Percentiles rank a stretch among this genome's conserved stretches.
These are phyloP conservation scores for Cyclaneusma minus DNA, from an alignment of 2,329 filamentous ascomycete species.

Conservation along the genomic window DNA sequence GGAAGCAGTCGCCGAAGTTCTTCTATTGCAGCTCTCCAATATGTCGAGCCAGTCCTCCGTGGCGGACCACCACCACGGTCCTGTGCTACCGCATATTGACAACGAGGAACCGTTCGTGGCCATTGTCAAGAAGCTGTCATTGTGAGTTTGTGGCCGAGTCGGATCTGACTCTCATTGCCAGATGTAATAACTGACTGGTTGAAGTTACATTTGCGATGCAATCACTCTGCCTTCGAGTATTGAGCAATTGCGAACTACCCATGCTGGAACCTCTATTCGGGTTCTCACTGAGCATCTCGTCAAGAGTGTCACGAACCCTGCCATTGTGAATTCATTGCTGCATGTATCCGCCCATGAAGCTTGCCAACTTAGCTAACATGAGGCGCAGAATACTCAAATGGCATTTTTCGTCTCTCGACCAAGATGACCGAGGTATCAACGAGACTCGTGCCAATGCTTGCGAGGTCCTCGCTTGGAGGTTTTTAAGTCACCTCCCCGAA, in stretches of 20 bases:
- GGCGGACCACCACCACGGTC: too few relatives aligned
- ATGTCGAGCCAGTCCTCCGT: too few relatives aligned
- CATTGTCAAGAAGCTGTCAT: constrained; percentile 51
- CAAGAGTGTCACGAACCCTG: constrained; percentile 47
- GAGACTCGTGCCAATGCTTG: constrained; percentile 58
- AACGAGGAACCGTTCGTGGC: constrained; percentile 44
- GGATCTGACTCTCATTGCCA: constrained; percentile 1
- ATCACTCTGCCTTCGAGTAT: constrained; percentile 53
- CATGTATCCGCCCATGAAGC: constrained; percentile 34
- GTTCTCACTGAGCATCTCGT: constrained; percentile 48
- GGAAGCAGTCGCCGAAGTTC: too few relatives aligned
- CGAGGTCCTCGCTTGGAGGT: constrained; percentile 70
- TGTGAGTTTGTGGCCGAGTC: constrained; percentile 24
- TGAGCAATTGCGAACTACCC: constrained; percentile 55
- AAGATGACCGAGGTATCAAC: constrained; percentile 45
- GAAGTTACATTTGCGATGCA: constrained; percentile 45
- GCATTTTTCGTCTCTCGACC: constrained; percentile 51
- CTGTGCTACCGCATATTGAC: constrained; percentile 38
- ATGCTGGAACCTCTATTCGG: constrained; percentile 41
- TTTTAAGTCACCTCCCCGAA: constrained; percentile 55
- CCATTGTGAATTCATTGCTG: constrained; percentile 59
- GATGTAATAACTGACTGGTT: constrained; percentile 6
- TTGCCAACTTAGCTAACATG: constrained; percentile 1
- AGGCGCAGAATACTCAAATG: constrained; percentile 52
- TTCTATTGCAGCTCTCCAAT: too few relatives aligned